Evolutionary conservation across 2,329 filamentous ascomycete genomes (phyloP), one percentile per base, ranked within the genome.

Genomic region (Exophiala oligosperma): DNA sequence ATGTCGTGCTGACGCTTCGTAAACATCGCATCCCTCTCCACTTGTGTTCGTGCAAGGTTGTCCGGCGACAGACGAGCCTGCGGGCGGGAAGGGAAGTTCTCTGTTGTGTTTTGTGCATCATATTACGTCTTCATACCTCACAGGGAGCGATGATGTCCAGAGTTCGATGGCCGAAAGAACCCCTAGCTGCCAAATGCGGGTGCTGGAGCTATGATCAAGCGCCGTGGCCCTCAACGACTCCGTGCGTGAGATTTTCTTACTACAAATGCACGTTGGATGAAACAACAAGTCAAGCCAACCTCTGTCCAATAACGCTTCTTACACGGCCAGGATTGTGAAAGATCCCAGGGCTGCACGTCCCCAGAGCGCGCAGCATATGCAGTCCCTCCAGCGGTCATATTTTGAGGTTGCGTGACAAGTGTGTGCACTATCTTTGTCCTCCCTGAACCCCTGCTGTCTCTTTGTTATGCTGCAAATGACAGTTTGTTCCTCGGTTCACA

Each of bases 191-290:
- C 46, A 29, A 32, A 32, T 49, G 37, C 54, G 46, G 38, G 29
- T 46, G 40, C 21, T 35, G 11, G 14, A 23, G 41, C 41, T 46
- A 17, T 37, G 23, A 41, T 37, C 35, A 43, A 46, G 37, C 32
- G n/a, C 44, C 44, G 37, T 50, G 56, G 43, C 35, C 50, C 37
- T 47, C 23, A 37, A 26, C 35, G 17, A 54, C 38, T 47, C 52
- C 49, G 56, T 59, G 57, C 52, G 24, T 49, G 41, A 49, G 17
- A 14, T 48, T 35, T 48, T 29, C 29, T 28, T n/a, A 17, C 38
- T 48, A 41, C 6, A 14, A 52, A n/a, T 47, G n/a, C 56, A 55
- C 47, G 41, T 53, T 43, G 41, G 57, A 56, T 63, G 60, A 63
- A 60, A 63, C 60, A 53, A 54, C 14, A 26, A 24, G 54, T 35